A percentile compares a stretch with the other conserved stretches of the same genome.
phyloP scores from a whole-genome alignment of 345 rosid genomes.

The Euphorbia pulcherrima region DNA sequence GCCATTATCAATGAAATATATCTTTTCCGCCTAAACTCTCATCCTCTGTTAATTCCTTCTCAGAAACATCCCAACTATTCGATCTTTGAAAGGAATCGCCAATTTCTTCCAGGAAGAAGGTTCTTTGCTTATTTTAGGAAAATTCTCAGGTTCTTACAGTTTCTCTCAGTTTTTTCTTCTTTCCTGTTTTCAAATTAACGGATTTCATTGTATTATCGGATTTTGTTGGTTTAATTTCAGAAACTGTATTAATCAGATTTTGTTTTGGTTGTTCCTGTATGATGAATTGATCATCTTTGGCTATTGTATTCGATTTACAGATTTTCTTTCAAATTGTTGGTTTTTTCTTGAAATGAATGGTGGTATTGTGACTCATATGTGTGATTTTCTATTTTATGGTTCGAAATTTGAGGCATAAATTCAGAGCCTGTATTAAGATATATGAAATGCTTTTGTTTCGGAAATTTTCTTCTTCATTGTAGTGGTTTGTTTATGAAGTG shows the following conservation, averaged over 20 bases:
- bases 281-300: not conserved
- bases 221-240: not conserved
- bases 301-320: not conserved
- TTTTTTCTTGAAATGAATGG: no score
- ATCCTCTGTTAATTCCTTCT: not conserved
- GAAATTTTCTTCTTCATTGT: not conserved
- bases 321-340: not conserved
- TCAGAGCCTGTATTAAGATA: not conserved
- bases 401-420: not conserved
- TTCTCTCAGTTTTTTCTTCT: not conserved
- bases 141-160: not conserved
- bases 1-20: not conserved
- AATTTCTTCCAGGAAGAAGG: not conserved
- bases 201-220: not conserved
- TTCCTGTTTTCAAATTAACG: not conserved
- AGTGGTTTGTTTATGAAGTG: not conserved
- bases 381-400: not conserved
- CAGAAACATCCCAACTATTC: not conserved
- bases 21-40: not conserved
- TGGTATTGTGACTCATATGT: not conserved
- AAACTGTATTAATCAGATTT: no score
- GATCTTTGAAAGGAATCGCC: not conserved
- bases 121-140: conserved; percentile 4
- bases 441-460: not conserved
- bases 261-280: not conserved